A percentile compares a stretch with the other conserved stretches of the same genome.
These are phyloP conservation scores for Rhizoclosmatium globosum DNA, from an alignment of 192 early-diverging fungal genomes.

Conservation along the genomic window DNA sequence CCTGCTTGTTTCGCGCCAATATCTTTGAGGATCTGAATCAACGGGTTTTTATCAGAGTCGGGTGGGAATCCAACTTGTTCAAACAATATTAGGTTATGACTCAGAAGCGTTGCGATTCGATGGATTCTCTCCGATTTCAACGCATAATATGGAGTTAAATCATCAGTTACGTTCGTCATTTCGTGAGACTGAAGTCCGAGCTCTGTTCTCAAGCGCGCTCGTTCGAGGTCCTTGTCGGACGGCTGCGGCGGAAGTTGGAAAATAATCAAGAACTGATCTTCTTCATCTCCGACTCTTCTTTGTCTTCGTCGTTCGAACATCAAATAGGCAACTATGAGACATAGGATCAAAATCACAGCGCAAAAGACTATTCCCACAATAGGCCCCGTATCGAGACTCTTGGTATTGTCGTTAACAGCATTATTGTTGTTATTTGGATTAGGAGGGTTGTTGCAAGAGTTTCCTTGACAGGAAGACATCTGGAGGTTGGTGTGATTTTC, in stretches of 20 bases:
- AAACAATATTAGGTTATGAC: not conserved
- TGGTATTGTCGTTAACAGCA: too few species aligned
- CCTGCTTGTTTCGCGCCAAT: not conserved
- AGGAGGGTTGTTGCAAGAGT: too few species aligned
- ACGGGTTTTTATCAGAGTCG: not conserved
- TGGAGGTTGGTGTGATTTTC: too few species aligned
- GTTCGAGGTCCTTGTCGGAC: conserved; percentile 3
- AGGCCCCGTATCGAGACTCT: too few species aligned
- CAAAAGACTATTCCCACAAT: too few species aligned
- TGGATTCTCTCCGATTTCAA: conserved; percentile 2
- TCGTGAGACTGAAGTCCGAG: not conserved
- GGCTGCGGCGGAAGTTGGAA: not conserved
- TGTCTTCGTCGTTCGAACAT: too few species aligned
- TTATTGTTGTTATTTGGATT: too few species aligned
- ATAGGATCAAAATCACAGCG: too few species aligned
- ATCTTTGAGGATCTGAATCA: not conserved
- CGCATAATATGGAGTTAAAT: not conserved
- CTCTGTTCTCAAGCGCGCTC: not conserved
- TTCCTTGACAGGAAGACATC: too few species aligned
- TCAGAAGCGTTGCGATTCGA: not conserved
- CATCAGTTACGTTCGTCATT: not conserved
- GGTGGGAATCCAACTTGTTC: conserved; percentile 1
- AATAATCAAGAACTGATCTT: too few species aligned
- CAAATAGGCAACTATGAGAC: too few species aligned
- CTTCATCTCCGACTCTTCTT: too few species aligned